A percentile compares a stretch with the other conserved stretches of the same genome.
Evolutionary conservation across 768 basidiomycete species (phyloP).

Genomic region (Amanita subjunquillea): DNA sequence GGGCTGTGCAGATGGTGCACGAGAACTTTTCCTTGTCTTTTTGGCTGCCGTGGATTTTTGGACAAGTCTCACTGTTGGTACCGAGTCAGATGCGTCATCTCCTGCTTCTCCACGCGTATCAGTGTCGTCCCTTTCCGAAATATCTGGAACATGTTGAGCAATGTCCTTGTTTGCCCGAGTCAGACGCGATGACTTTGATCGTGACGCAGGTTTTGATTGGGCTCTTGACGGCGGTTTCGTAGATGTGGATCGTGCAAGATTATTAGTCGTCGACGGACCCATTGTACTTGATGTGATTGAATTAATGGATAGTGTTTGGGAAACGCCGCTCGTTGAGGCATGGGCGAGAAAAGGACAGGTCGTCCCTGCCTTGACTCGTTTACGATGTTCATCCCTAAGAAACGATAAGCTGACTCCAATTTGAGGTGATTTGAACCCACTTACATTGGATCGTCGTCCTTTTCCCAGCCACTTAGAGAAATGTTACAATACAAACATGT

Average conservation of each 20-base stretch:
- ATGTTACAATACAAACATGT: slow-evolving; percentile 81
- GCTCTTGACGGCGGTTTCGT: slow-evolving; percentile 19
- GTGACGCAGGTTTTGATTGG: slow-evolving; percentile 11
- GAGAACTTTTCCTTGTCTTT: not conserved
- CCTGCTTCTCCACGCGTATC: not conserved
- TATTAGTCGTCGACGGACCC: slow-evolving; percentile 3
- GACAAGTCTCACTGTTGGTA: not conserved
- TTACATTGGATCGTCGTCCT: slow-evolving; percentile 79
- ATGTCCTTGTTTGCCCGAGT: not conserved
- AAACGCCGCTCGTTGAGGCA: slow-evolving; percentile 9
- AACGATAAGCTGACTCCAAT: not conserved
- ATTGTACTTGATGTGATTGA: not conserved
- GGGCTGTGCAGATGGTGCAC: slow-evolving; percentile 1
- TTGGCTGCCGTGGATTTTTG: not conserved
- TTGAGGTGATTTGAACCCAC: slow-evolving; percentile 15
- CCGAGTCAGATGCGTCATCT: not conserved
- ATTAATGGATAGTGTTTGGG: not conserved
- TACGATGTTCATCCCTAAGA: slow-evolving; percentile 64
- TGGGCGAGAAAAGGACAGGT: slow-evolving; percentile 32
- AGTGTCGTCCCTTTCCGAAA: not conserved
- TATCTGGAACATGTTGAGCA: not conserved
- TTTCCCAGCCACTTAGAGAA: slow-evolving; percentile 79
- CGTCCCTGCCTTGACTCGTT: slow-evolving; percentile 41
- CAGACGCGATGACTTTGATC: not conserved
- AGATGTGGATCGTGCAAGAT: slow-evolving; percentile 18